A percentile compares a stretch with the other conserved stretches of the same genome.
Conservation (phyloP, 2,329 filamentous ascomycete genomes). For the Westerdykella ornata region DNA sequence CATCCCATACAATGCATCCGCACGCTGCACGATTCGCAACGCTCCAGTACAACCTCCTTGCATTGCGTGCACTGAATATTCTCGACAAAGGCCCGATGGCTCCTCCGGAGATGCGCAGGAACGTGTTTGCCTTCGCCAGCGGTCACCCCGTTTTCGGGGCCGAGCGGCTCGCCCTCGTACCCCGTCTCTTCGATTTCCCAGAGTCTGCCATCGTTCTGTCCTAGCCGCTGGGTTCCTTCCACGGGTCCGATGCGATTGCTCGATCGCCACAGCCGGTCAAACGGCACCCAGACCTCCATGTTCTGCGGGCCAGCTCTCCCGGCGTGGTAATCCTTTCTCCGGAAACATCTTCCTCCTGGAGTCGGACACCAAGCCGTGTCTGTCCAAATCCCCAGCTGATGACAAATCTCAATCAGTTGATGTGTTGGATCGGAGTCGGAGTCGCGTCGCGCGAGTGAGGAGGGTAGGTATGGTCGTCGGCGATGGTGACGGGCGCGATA, state of each 20-base stretch:
- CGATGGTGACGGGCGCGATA: constrained; percentile 58
- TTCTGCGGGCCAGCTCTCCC: constrained; percentile 50
- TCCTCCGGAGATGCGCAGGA: constrained; percentile 49
- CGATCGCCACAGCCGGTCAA: constrained; percentile 54
- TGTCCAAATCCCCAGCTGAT: constrained; percentile 54
- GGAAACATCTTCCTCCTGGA: constrained; percentile 50
- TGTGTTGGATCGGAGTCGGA: constrained; percentile 56
- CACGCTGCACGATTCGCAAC: constrained; percentile 56
- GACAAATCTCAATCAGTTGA: constrained; percentile 53
- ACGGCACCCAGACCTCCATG: constrained; percentile 56
- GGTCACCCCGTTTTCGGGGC: constrained; percentile 41
- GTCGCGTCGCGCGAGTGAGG: constrained; percentile 50
- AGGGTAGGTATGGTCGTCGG: constrained; percentile 53
- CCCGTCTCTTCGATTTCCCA: constrained; percentile 53
- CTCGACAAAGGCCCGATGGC: constrained; percentile 49
- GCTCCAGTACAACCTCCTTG: constrained; percentile 47
- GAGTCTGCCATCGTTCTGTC: constrained; percentile 44
- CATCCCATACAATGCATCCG: constrained; percentile 57
- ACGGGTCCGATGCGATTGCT: constrained; percentile 52
- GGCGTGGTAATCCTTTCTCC: constrained; percentile 51
- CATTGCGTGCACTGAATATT: constrained; percentile 51
- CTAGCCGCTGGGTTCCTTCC: constrained; percentile 24
- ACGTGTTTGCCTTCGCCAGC: constrained; percentile 49
- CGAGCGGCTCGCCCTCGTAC: constrained; percentile 50
- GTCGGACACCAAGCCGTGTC: constrained; percentile 57